Base-by-base conservation (phyloP, 768 basidiomycete species). In the Boletus rubropictus region DNA sequence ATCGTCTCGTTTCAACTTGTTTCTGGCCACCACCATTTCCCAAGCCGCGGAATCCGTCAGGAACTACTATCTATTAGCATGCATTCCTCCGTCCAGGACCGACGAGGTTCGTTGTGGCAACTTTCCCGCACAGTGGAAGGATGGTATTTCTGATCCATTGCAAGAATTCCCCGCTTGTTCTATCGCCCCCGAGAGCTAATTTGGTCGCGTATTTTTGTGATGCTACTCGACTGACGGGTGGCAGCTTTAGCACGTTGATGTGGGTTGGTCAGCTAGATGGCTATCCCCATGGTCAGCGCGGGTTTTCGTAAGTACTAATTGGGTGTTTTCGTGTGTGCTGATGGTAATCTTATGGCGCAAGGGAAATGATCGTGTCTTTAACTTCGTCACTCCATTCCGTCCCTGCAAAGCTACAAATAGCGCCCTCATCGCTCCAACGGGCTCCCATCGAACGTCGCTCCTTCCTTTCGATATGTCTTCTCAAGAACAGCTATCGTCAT, bases 401-500 rank as follows among this genome's bases (percentile, higher is more conserved):
- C 27, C 12, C 7, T 20, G 43, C 28, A 31, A 24, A 7, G 7
- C 24, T 55, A 56, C 44, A 56, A 56, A 56, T 56, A 58, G 46
- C 39, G 15, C 25, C 21, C n/a, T 11, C 9, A n/a, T 48, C 12
- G 8, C n/a, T 12, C 22, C 2, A 34, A 39, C 18, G n/a, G 38
- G 8, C 17, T 38, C 20, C 22, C 37, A 28, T 35, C 44, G 20
- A 41, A 29, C 42, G 6, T 33, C 20, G n/a, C 36, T 24, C 22
- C 18, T 34, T 20, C n/a, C n/a, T n/a, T n/a, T n/a, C n/a, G n/a
- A n/a, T 40, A 77, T 76, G 74, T 58, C 76, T 54, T 77, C 83
- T 59, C 58, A 14, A 76, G 65, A 48, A 65, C 86, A 52, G 84
- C 84, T 45, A 84, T 88, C 62, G 57, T 88, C 57, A 80, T 87